Evolutionary conservation across 306 rosid species (phyloP).

Genomic region (Rosa lucieae): DNA sequence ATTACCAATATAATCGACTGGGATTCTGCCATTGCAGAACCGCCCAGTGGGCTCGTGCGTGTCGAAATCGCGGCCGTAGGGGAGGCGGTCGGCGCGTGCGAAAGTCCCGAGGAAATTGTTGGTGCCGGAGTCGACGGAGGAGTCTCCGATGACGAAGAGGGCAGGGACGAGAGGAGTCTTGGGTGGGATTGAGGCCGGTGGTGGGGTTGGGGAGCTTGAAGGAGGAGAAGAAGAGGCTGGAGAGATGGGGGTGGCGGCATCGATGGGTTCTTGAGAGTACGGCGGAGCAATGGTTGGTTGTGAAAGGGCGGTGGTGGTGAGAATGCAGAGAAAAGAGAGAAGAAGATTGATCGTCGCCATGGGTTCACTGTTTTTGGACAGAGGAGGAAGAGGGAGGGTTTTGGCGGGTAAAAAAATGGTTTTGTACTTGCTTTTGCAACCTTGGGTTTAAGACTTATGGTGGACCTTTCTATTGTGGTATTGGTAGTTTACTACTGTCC

Average conservation of each 20-base stretch:
- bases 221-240: not conserved
- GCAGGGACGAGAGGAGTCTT: conserved; percentile 54
- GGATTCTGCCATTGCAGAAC: conserved; percentile 80
- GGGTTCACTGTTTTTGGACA: conserved; percentile 15
- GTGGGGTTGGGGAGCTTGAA: conserved; percentile 1
- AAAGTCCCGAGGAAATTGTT: conserved; percentile 76
- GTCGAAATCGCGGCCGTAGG: conserved; percentile 85
- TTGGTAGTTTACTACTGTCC: not conserved
- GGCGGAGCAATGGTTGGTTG: conserved; percentile 9
- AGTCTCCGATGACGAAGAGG: conserved; percentile 79
- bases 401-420: conserved; percentile 47
- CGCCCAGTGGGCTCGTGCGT: conserved; percentile 77
- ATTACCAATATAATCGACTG: conserved; percentile 80
- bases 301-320: conserved; percentile 21
- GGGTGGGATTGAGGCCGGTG: not conserved
- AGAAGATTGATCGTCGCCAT: conserved; percentile 29
- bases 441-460: too few species aligned
- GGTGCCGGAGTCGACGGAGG: conserved; percentile 83
- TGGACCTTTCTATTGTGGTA: not conserved
- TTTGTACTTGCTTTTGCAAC: not conserved
- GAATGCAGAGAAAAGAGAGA: conserved; percentile 19
- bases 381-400: not conserved
- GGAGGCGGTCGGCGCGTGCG: conserved; percentile 77
- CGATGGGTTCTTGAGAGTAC: not conserved
- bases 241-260: not conserved